Percentiles rank a stretch among this genome's conserved stretches.
Conservation (phyloP, 2,329 filamentous ascomycete species). For the Trichothecium roseum region DNA sequence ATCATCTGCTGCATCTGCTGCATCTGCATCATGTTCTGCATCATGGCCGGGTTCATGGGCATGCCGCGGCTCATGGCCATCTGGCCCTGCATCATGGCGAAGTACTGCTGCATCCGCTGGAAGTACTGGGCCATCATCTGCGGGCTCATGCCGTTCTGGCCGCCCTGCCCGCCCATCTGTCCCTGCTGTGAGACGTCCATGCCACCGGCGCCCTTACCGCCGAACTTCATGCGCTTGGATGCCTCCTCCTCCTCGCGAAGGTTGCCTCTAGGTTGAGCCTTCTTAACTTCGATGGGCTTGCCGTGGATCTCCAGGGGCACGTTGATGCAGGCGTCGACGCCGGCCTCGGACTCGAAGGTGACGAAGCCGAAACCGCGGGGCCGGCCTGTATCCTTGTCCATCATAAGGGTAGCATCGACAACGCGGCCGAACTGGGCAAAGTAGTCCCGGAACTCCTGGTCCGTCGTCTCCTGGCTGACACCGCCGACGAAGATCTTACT, state of each 20-base stretch:
- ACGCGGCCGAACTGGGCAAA: slow-evolving; percentile 95
- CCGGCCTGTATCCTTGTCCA: slow-evolving; percentile 98
- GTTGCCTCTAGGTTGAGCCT: slow-evolving; percentile 90
- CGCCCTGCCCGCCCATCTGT: slow-evolving; percentile 26
- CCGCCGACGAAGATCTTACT: slow-evolving; percentile 98
- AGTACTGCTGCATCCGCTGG: slow-evolving; percentile 97
- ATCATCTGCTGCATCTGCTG: slow-evolving; percentile 61
- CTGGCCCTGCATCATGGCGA: slow-evolving; percentile 88
- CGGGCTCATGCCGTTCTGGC: slow-evolving; percentile 67
- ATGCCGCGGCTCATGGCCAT: slow-evolving; percentile 74
- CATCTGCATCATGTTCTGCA: slow-evolving; percentile 69
- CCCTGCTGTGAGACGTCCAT: slow-evolving; percentile 19
- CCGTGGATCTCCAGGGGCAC: slow-evolving; percentile 83
- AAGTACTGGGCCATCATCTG: slow-evolving; percentile 98
- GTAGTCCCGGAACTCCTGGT: slow-evolving; percentile 92
- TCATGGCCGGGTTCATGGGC: slow-evolving; percentile 65
- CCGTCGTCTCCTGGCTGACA: slow-evolving; percentile 93
- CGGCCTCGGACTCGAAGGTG: slow-evolving; percentile 91
- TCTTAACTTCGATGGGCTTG: slow-evolving; percentile 97
- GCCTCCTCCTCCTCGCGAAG: slow-evolving; percentile 81
- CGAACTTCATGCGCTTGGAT: slow-evolving; percentile 49
- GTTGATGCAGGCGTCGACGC: slow-evolving; percentile 83
- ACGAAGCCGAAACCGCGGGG: slow-evolving; percentile 96
- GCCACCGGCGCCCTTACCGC: slow-evolving; percentile 1
- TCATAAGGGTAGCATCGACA: slow-evolving; percentile 96